These are phyloP conservation scores for Sequoiadendron giganteum DNA, from an alignment of 75 land plant genomes.

Conservation along the genomic window DNA sequence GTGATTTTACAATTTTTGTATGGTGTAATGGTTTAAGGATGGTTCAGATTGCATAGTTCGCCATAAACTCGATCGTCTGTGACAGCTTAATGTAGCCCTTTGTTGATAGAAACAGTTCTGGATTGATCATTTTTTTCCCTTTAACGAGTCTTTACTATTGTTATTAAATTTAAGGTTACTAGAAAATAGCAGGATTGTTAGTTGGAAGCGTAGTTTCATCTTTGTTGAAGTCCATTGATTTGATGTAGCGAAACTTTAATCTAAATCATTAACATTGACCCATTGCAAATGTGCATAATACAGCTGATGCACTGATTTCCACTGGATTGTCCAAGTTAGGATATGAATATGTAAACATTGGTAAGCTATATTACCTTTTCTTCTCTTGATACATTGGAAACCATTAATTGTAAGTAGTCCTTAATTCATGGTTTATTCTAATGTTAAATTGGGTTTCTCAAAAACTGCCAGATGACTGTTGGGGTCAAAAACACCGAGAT, in stretches of 20 bases:
- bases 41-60: too few species aligned
- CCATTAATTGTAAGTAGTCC: background rate
- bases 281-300: background rate
- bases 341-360: constrained; percentile 69
- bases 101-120: background rate
- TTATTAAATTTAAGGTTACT: background rate
- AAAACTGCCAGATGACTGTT: constrained; percentile 53
- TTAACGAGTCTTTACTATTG: background rate
- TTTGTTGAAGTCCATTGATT: background rate
- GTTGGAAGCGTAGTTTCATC: background rate
- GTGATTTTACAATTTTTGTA: constrained; percentile 14
- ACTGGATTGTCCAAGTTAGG: constrained; percentile 64
- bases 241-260: background rate
- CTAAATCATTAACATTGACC: too few species aligned
- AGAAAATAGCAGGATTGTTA: background rate
- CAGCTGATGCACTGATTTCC: constrained; percentile 88
- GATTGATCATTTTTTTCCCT: background rate
- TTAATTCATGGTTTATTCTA: background rate
- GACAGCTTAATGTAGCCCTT: background rate
- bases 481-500: constrained; percentile 50
- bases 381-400: background rate
- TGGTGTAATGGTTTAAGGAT: background rate
- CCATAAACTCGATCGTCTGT: background rate
- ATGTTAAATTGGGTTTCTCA: background rate
- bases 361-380: constrained; percentile 13